Conservation (phyloP, 1,139 yeast species). For the Candida albicans region DNA sequence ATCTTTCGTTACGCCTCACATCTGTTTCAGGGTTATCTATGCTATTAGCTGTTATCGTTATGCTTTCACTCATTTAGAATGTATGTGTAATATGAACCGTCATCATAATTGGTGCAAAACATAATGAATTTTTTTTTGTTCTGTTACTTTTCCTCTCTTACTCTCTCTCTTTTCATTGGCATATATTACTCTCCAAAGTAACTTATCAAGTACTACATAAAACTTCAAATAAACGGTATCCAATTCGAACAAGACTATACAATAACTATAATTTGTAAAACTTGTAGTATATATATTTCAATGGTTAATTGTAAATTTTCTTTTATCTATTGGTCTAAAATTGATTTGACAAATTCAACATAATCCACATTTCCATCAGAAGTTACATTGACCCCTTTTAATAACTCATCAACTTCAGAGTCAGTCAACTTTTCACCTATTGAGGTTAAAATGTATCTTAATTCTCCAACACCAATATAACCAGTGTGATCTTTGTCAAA, state of each 20-base stretch:
- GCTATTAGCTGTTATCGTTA: slow-evolving; percentile 4
- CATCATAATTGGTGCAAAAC: neutral
- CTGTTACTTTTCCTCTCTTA: no score
- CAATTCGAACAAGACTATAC: no score
- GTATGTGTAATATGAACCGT: neutral
- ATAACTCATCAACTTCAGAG: slow-evolving; percentile 89
- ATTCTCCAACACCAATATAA: slow-evolving; percentile 94
- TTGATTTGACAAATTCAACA: slow-evolving; percentile 89
- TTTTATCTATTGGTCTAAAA: slow-evolving; percentile 69
- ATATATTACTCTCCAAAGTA: no score
- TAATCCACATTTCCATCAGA: slow-evolving; percentile 95
- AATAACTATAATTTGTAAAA: no score
- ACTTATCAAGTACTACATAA: no score
- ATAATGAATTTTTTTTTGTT: no score
- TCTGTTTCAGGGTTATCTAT: slow-evolving; percentile 13
- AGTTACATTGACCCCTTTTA: slow-evolving; percentile 92
- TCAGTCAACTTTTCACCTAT: slow-evolving; percentile 91
- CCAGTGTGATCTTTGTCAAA: slow-evolving; percentile 96
- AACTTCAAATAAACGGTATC: no score
- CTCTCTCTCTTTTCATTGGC: no score
- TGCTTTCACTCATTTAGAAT: slow-evolving; percentile 5
- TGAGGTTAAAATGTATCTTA: slow-evolving; percentile 88
- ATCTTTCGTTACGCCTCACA: slow-evolving; percentile 31
- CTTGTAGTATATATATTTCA: no score
- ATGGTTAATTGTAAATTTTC: neutral